Base-by-base conservation (phyloP, 345 rosid species). In the Linum usitatissimum region DNA sequence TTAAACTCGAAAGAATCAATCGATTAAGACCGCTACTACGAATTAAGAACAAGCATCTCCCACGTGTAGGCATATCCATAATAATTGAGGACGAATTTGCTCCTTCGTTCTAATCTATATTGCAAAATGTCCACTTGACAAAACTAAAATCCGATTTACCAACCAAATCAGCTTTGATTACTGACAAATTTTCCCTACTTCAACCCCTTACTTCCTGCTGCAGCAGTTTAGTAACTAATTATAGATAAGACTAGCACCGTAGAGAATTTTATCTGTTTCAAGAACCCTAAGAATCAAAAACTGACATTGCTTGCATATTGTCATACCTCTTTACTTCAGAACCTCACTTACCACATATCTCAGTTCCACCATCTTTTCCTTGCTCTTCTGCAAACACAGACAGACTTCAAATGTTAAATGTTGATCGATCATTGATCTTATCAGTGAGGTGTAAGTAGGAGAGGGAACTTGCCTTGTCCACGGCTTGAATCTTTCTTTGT, bases 391-490 rank as follows among this genome's bases (percentile, higher is more conserved):
- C 12, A n/a, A 23, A 4, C 9, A 55, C 21, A 55, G 8, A 55
- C 9, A 14, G 3, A 8, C 58, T 55, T 23, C 1, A 23, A 23
- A 23, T 23, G 28, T 23, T 23, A 23, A 23, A 23, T 23, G 28
- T 23, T 23, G 28, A 23, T 23, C 28, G 28, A 23, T 23, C 15
- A 15, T 34, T n/a, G 8, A 23, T 23, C 28, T 3, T 30, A 28
- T 13, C 39, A 6, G 39, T 8, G 28, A 23, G 2, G 28, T 23
- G 28, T 23, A 23, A 23, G 28, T 23, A 23, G 28, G 17, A 6
- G 65, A 54, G 34, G 55, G 60, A 60, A 57, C 90, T 80, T 88
- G 79, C 99, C 95, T 88, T 71, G 45, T 83, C 76, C 63, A 88
- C 85, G 7, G 82, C 75, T 30, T 71, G 58, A 51, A 88, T 78